A percentile compares a stretch with the other conserved stretches of the same genome.
Conservation (phyloP, 805 yeast species). For the Cyberlindnera japonica region DNA sequence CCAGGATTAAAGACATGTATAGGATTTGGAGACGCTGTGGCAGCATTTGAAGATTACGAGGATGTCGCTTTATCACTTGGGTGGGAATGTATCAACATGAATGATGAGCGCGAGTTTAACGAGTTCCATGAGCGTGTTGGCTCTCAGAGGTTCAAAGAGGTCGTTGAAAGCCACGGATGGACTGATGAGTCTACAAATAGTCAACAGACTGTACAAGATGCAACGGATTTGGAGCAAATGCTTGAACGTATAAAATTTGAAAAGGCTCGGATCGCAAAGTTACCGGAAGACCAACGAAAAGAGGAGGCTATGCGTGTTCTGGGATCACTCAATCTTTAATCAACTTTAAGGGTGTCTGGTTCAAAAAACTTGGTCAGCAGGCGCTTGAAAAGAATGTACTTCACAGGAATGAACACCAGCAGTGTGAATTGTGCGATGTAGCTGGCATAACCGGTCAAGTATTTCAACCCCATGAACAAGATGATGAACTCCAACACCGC, state of each 20-base stretch:
- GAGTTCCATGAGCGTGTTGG: slow-evolving; percentile 45
- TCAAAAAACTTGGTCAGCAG: slow-evolving; percentile 13
- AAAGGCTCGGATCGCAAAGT: slow-evolving; percentile 8
- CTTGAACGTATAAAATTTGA: slow-evolving; percentile 7
- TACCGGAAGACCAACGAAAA: slow-evolving; percentile 10
- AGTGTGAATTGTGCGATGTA: slow-evolving; percentile 7
- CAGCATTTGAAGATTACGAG: slow-evolving; percentile 31
- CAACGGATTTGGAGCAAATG: slow-evolving; percentile 13
- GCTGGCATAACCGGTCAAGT: slow-evolving; percentile 3
- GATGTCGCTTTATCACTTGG: slow-evolving; percentile 34
- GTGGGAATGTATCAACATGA: slow-evolving; percentile 38
- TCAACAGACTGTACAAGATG: neutral
- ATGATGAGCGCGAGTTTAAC: slow-evolving; percentile 33
- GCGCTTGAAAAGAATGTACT: slow-evolving; percentile 16
- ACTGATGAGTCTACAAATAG: neutral
- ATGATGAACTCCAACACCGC: slow-evolving; percentile 20
- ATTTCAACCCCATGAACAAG: slow-evolving; percentile 19
- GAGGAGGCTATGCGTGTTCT: slow-evolving; percentile 14
- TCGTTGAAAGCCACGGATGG: slow-evolving; percentile 51
- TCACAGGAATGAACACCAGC: slow-evolving; percentile 20
- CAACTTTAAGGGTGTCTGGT: slow-evolving; percentile 4
- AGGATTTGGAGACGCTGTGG: slow-evolving; percentile 28
- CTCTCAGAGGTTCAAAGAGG: slow-evolving; percentile 38
- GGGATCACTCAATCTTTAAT: slow-evolving; percentile 14
- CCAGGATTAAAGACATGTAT: slow-evolving; percentile 24